These are phyloP conservation scores for Begonia loranthoides DNA, from an alignment of 306 rosid species.

Conservation along the genomic window DNA sequence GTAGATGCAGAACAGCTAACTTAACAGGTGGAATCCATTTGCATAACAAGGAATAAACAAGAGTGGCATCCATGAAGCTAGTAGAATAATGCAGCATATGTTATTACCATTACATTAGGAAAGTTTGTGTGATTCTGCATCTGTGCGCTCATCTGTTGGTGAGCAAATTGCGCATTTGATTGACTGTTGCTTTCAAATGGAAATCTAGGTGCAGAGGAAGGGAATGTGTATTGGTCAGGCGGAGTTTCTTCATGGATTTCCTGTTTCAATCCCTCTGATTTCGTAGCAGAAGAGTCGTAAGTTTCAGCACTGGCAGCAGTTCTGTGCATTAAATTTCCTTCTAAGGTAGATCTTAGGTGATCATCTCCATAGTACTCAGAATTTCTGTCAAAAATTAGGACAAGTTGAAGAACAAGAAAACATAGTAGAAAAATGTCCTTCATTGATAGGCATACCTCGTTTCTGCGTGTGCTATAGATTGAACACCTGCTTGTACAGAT, in stretches of 20 bases:
- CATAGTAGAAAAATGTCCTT: slow-evolving; percentile 1
- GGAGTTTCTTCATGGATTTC: slow-evolving; percentile 52
- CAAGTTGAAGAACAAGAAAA: slow-evolving; percentile 7
- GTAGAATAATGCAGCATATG: slow-evolving; percentile 6
- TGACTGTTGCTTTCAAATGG: slow-evolving; percentile 58
- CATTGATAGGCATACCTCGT: slow-evolving; percentile 31
- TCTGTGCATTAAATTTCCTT: slow-evolving; percentile 57
- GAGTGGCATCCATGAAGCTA: too few relatives aligned
- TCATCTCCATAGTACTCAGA: slow-evolving; percentile 75
- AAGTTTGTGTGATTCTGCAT: slow-evolving; percentile 69
- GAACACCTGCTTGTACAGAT: slow-evolving; percentile 46
- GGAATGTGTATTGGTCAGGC: slow-evolving; percentile 59
- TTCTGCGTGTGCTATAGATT: slow-evolving; percentile 57
- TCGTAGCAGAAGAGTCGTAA: slow-evolving; percentile 62
- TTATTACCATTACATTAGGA: slow-evolving; percentile 72
- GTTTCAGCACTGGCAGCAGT: slow-evolving; percentile 39
- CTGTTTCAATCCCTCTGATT: slow-evolving; percentile 60
- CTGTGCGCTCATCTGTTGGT: slow-evolving; percentile 55
- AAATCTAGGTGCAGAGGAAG: slow-evolving; percentile 73
- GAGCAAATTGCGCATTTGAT: slow-evolving; percentile 43
- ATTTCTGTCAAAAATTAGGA: slow-evolving; percentile 40
- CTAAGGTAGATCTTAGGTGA: slow-evolving; percentile 48
- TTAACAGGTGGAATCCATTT: too few relatives aligned
- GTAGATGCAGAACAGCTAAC: too few relatives aligned
- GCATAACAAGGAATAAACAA: too few relatives aligned